Base-by-base conservation (phyloP, 305 asterid species). In the Solanum hybrid region DNA sequence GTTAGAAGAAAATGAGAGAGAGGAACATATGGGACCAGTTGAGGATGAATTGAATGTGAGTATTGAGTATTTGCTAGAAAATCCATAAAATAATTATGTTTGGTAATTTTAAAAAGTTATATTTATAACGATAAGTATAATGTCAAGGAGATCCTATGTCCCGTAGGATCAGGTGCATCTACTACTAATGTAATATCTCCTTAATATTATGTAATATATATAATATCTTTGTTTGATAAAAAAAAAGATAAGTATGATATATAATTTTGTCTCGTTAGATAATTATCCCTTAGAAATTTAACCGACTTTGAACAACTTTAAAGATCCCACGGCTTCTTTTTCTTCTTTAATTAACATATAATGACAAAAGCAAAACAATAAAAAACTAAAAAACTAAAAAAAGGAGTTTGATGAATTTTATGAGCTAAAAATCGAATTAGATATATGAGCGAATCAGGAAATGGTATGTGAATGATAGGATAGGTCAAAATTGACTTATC, bases 221-320 rank as follows among this genome's bases (percentile, higher is more conserved):
- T 12, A 42, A 42, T 42, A 42, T 42, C 57, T 42, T 42, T 42
- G 57, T 42, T 42, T 42, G 57, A 42, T 42, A 33, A 12, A 42
- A 42, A 42, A 42, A 42, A 42, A 42, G 64, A 46, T 46, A 46
- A 13, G 64, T 46, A 46, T 46, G 8, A 46, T 46, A 16, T 51
- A 51, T 51, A 51, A 16, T 14, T 3, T 51, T 51, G 64, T 51
- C 22, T 51, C 22, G 64, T 51, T 51, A 51, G 64, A 51, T 51
- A 16, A 51, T 51, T 51, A 16, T 51, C 8, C n/a, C n/a, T 51
- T 51, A 51, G 3, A 51, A 16, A 6, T 51, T 51, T 51, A 51
- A 51, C 0, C 4, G 0, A 16, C 0, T 5, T 51, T 51, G 64
- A 51, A 51, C 8, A 51, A 51, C 9, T 51, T 16, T 51, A 51